Base-by-base conservation (phyloP, 1,284 basidiomycete species). In the Phylloboletellus chloephorus region DNA sequence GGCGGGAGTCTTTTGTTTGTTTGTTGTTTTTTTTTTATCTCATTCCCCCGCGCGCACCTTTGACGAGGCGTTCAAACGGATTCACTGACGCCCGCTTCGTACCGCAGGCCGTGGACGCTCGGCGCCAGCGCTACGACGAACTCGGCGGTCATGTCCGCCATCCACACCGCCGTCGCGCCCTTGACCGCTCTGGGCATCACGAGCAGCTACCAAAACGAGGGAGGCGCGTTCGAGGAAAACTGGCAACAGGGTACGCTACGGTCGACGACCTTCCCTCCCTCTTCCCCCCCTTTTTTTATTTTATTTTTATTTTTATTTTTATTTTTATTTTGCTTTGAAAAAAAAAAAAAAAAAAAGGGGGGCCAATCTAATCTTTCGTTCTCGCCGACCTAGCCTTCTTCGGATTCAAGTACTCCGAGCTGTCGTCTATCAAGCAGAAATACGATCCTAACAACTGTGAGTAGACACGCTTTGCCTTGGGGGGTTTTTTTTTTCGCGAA, bases 201-300 rank as follows among this genome's bases (percentile, higher is more conserved):
- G 29, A 33, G 44, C 5, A 57, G 50, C 31, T 56, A 56, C 39
- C 55, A 58, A 20, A 60, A 56, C 15, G 55, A 56, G 21, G 55
- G 38, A 7, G 42, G 46, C n/a, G 7, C 45, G 2, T 56, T 47
- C 19, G 54, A 56, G 17, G 12, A 1, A 7, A 16, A 53, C 32
- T 56, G 54, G 52, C 49, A 59, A 46, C 25, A 51, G 44, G 24
- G 57, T 54, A 31, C 4, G 7, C 3, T 17, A 4, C n/a, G n/a
- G n/a, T n/a, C n/a, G n/a, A n/a, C n/a, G 17, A 20, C 3, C 19
- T 19, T 4, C 2, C 4, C 8, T 16, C 8, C 15, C n/a, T 11
- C 11, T 20, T 7, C 10, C 25, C 4, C 13, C n/a, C n/a, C n/a
- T n/a, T n/a, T n/a, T n/a, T n/a, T n/a, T n/a, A n/a, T n/a, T n/a